A percentile compares a stretch with the other conserved stretches of the same genome.
Evolutionary conservation across 73 alveolate species (phyloP).

Genomic region (Paramecium caudatum): DNA sequence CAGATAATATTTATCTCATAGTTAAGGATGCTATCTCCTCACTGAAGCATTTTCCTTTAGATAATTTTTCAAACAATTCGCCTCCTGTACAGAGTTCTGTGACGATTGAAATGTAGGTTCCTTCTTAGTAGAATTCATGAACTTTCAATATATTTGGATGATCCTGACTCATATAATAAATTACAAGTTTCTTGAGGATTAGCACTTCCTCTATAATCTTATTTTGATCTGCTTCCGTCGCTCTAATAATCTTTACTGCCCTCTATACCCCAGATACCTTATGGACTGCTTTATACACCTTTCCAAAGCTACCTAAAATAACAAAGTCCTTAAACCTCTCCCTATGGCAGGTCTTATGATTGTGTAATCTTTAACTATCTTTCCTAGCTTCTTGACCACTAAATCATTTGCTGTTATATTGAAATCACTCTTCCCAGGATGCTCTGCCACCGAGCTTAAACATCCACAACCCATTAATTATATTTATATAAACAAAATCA

Average conservation of each 20-base stretch:
- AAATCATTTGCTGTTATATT: constrained; percentile 63
- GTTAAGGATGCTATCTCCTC: constrained; percentile 57
- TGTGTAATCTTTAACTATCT: constrained; percentile 54
- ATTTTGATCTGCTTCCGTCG: constrained; percentile 45
- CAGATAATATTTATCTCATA: constrained; percentile 62
- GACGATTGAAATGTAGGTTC: constrained; percentile 62
- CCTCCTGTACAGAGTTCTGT: constrained; percentile 76
- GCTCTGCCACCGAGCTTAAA: not conserved
- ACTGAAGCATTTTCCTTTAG: constrained; percentile 34
- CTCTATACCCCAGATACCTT: constrained; percentile 57
- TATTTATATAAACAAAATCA: not conserved
- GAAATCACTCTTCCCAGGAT: not conserved
- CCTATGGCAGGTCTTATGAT: constrained; percentile 70
- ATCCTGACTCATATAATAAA: constrained; percentile 45
- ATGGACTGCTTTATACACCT: constrained; percentile 68
- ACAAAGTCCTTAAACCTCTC: constrained; percentile 12
- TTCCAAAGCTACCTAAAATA: constrained; percentile 62
- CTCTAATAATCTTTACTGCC: constrained; percentile 69
- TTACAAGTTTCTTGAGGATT: constrained; percentile 55
- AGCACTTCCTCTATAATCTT: constrained; percentile 57
- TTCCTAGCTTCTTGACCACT: constrained; percentile 62
- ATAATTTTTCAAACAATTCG: constrained; percentile 69
- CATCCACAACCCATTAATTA: constrained; percentile 7
- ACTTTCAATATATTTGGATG: constrained; percentile 73
- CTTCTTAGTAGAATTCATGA: constrained; percentile 66